Percentiles rank a stretch among this genome's conserved stretches.
These are phyloP conservation scores for Pholiota microspora DNA, from an alignment of 768 basidiomycete species.

Conservation along the genomic window DNA sequence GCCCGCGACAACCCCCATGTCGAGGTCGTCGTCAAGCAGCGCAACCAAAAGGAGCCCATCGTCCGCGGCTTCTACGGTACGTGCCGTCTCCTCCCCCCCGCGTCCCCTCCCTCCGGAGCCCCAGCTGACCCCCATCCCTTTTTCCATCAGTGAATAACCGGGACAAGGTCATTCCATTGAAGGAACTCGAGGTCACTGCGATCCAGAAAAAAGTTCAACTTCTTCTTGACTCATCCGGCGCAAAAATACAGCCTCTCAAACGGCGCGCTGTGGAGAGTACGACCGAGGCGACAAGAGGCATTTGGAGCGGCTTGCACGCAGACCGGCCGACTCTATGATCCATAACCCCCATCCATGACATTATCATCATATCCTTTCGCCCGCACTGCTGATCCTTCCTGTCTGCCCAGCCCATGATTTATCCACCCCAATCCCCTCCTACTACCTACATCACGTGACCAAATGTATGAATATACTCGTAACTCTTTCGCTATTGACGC, in stretches of 20 bases:
- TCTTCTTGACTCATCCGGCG: constrained; percentile 83
- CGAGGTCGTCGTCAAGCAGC: constrained; percentile 79
- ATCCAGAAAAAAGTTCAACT: constrained; percentile 80
- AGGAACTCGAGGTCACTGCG: constrained; percentile 68
- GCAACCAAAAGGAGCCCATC: constrained; percentile 75
- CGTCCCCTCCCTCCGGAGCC: constrained; percentile 17
- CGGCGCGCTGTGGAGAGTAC: constrained; percentile 74
- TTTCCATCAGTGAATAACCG: constrained; percentile 69
- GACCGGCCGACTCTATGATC: constrained; percentile 53
- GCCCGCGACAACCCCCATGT: constrained; percentile 79
- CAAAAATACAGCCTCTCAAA: constrained; percentile 81
- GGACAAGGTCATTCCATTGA: constrained; percentile 85
- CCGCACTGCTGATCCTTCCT: constrained; percentile 6
- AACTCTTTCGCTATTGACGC: constrained; percentile 13
- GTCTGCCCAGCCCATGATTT: neutral
- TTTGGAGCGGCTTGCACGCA: constrained; percentile 89
- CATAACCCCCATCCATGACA: constrained; percentile 9
- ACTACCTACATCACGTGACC: constrained; percentile 30
- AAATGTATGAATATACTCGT: constrained; percentile 23
- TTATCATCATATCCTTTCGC: constrained; percentile 13
- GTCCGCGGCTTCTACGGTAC: constrained; percentile 83
- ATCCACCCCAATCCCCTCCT: constrained; percentile 11
- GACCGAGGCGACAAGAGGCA: constrained; percentile 79
- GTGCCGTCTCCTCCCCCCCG: constrained; percentile 5
- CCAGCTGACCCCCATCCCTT: constrained; percentile 1